Conservation (phyloP, 768 basidiomycete species). For the Mycena galericulata region DNA sequence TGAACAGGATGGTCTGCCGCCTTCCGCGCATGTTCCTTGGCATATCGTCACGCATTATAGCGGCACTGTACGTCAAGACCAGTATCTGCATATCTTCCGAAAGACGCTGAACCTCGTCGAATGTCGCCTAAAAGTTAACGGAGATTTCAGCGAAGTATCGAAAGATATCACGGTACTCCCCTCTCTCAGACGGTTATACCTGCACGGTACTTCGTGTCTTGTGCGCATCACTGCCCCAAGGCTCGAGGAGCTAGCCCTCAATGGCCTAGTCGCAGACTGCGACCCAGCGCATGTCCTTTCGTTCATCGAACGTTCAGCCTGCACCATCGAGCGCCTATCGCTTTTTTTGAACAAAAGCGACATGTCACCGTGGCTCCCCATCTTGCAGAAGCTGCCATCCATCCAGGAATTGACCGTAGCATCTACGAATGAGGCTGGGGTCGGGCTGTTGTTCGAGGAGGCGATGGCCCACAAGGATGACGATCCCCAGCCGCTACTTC, state of each 20-base stretch:
- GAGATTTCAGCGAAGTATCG: neutral
- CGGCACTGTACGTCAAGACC: neutral
- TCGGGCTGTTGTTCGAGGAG: neutral
- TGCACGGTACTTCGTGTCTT: neutral
- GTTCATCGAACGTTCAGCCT: neutral
- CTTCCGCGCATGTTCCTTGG: neutral
- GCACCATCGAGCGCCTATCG: neutral
- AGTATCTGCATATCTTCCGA: neutral
- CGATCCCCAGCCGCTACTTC: neutral
- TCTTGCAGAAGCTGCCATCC: neutral
- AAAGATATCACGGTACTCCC: neutral
- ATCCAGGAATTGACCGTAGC: neutral
- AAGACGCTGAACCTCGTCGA: neutral
- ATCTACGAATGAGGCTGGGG: neutral
- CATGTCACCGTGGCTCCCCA: neutral
- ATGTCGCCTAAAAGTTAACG: neutral
- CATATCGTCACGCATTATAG: neutral
- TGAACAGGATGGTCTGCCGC: neutral
- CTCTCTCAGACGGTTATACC: neutral
- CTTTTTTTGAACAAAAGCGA: neutral
- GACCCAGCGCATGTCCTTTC: neutral
- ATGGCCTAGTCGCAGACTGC: too few relatives aligned
- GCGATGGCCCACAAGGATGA: neutral
- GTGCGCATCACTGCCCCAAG: neutral
- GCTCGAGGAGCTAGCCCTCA: neutral